Percentiles rank a stretch among this genome's conserved stretches.
Evolutionary conservation across 805 yeast species (phyloP).

Genomic region (Kazachstania africana): DNA sequence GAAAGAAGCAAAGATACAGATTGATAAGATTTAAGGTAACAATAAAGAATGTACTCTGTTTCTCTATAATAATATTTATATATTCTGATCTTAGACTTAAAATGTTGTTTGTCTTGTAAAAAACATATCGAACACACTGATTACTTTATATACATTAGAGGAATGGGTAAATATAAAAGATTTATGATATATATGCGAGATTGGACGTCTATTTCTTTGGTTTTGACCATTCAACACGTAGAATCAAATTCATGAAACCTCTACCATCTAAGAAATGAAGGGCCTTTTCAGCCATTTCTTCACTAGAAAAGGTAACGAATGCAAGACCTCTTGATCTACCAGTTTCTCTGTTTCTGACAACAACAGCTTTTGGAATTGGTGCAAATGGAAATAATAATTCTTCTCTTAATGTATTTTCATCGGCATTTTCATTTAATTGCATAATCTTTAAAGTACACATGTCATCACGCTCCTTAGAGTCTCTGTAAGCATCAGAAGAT

Average conservation of each 20-base stretch:
- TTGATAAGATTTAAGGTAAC: slow-evolving; percentile 5
- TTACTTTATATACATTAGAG: too few species aligned
- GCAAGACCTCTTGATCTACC: slow-evolving; percentile 94
- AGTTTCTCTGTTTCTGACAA: slow-evolving; percentile 85
- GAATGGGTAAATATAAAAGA: background rate
- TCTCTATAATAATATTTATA: background rate
- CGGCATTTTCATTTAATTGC: slow-evolving; percentile 76
- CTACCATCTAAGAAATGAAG: slow-evolving; percentile 69
- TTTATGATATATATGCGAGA: too few species aligned
- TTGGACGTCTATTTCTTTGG: too few species aligned
- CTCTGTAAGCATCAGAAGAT: slow-evolving; percentile 31
- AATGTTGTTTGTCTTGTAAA: too few species aligned
- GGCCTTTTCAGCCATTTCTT: slow-evolving; percentile 64
- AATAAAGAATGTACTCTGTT: background rate
- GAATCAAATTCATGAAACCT: slow-evolving; percentile 84
- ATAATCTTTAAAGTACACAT: slow-evolving; percentile 79
- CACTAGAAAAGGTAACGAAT: slow-evolving; percentile 69
- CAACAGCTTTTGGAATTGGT: slow-evolving; percentile 59
- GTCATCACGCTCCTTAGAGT: slow-evolving; percentile 62
- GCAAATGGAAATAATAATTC: slow-evolving; percentile 62
- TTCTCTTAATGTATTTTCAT: slow-evolving; percentile 66
- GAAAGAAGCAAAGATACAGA: slow-evolving; percentile 26
- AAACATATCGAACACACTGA: too few species aligned
- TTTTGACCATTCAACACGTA: slow-evolving; percentile 52
- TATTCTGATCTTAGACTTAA: too few species aligned